A percentile compares a stretch with the other conserved stretches of the same genome.
Conservation (phyloP, 495 filamentous ascomycete genomes). For the Chaetomidium leptoderma region DNA sequence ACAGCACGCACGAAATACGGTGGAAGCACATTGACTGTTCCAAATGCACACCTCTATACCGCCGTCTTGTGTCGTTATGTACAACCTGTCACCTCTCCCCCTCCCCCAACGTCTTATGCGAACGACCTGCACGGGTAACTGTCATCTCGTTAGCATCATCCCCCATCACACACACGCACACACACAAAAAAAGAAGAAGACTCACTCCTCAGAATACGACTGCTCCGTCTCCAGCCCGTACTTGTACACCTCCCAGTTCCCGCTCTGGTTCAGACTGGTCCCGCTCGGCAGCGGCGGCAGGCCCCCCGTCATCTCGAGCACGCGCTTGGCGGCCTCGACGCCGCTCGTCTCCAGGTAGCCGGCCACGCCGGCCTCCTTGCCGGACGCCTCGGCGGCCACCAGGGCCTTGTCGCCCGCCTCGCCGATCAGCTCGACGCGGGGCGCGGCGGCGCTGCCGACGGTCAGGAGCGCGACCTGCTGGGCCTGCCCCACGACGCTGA, state of each 20-base stretch:
- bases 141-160: conserved; percentile 22
- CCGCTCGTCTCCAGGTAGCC: conserved; percentile 66
- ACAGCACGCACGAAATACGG: conserved; percentile 3
- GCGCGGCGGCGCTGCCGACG: conserved; percentile 75
- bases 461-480: conserved; percentile 81
- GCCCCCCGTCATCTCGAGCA: conserved; percentile 61
- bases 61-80: conserved; percentile 14
- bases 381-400: conserved; percentile 73
- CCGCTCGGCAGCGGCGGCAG: conserved; percentile 80
- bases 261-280: conserved; percentile 42
- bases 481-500: conserved; percentile 74
- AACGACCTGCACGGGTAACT: conserved; percentile 41
- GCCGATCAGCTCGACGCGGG: conserved; percentile 79
- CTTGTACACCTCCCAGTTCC: conserved; percentile 50
- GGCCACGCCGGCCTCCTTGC: conserved; percentile 61
- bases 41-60: conserved; percentile 18
- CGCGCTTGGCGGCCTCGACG: conserved; percentile 54
- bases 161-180: neutral
- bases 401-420: conserved; percentile 78
- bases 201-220: conserved; percentile 56
- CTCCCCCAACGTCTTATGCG: conserved; percentile 14
- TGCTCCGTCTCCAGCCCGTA: conserved; percentile 54
- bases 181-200: conserved; percentile 16
- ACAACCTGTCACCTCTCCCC: conserved; percentile 4
- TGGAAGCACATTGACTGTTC: neutral